Percentiles rank a stretch among this genome's conserved stretches.
These are phyloP conservation scores for Wallacemonas sp. DNA, from an alignment of 208 protist species.

Conservation along the genomic window DNA sequence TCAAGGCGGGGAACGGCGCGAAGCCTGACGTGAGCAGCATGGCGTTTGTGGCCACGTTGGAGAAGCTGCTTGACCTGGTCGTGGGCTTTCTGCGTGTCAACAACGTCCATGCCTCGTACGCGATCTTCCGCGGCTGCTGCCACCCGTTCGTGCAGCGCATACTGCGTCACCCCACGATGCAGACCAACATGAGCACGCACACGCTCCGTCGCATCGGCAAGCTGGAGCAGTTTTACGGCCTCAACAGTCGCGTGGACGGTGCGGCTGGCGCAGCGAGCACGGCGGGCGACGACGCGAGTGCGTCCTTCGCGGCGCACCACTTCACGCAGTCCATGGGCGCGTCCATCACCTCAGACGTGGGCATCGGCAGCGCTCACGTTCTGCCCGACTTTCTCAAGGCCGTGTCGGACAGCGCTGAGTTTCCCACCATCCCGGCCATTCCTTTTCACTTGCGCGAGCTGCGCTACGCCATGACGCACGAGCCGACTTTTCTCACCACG, in stretches of 20 bases:
- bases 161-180: conserved; percentile 18
- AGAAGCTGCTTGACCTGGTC: conserved; percentile 44
- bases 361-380: conserved; percentile 9
- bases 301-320: conserved; percentile 7
- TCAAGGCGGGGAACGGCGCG: background rate
- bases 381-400: conserved; percentile 46
- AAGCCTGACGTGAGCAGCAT: background rate
- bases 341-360: conserved; percentile 9
- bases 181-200: conserved; percentile 11
- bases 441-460: conserved; percentile 45
- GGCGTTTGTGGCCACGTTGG: background rate
- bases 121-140: conserved; percentile 34
- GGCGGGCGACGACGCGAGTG: background rate
- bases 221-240: conserved; percentile 30
- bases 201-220: conserved; percentile 31
- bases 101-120: conserved; percentile 57
- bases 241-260: background rate
- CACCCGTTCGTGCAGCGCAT: conserved; percentile 48
- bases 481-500: conserved; percentile 43
- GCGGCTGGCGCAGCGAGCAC: background rate
- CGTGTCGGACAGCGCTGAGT: conserved; percentile 40
- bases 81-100: conserved; percentile 53
- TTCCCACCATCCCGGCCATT: conserved; percentile 48
- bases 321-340: conserved; percentile 9
- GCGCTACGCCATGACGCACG: conserved; percentile 26